Evolutionary conservation across 306 rosid genomes (phyloP).

Genomic region (Lathyrus aphaca): DNA sequence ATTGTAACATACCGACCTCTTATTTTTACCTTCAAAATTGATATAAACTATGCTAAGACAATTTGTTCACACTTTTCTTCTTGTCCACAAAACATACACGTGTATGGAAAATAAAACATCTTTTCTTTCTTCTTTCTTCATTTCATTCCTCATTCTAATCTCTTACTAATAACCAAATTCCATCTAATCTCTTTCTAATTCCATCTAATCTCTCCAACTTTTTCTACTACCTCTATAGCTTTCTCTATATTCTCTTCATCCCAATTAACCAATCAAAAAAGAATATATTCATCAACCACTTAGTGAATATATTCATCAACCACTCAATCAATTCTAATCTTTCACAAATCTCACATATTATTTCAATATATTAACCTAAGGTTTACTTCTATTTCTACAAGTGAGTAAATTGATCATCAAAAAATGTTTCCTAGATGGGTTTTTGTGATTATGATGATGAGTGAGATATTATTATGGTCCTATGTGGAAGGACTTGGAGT

Average conservation of each 20-base stretch:
- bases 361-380: constrained; percentile 3
- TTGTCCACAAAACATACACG: constrained; percentile 1
- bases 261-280: background rate
- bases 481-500: constrained; percentile 80
- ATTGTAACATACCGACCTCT: too few species aligned
- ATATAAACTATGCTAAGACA: background rate
- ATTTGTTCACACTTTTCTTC: background rate
- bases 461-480: constrained; percentile 2
- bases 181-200: background rate
- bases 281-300: constrained; percentile 12
- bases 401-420: background rate
- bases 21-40: too few species aligned
- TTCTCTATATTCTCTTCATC: constrained; percentile 33
- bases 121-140: background rate
- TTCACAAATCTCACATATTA: background rate
- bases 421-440: constrained; percentile 47
- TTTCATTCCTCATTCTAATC: background rate
- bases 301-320: background rate
- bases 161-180: background rate
- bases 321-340: background rate
- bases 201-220: background rate
- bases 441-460: constrained; percentile 44
- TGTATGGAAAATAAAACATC: background rate
- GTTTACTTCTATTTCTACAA: background rate
- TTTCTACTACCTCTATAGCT: background rate